These are phyloP conservation scores for Basipetospora chlamydospora DNA, from an alignment of 2,329 filamentous ascomycete genomes.

Conservation along the genomic window DNA sequence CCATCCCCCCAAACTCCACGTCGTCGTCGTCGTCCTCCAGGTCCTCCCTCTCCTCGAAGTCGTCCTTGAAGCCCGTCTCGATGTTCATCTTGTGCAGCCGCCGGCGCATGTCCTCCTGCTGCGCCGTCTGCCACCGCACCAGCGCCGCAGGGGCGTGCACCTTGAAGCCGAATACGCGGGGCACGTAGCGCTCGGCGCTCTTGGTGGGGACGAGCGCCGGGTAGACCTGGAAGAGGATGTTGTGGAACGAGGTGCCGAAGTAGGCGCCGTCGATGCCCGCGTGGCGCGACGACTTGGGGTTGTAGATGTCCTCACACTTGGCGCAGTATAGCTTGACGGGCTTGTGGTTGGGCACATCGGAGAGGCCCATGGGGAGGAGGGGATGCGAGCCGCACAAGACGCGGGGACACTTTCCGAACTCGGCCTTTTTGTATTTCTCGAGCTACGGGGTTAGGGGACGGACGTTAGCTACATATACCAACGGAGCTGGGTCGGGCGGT, in stretches of 20 bases:
- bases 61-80: constrained; percentile 67
- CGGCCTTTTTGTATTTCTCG: constrained; percentile 96
- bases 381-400: constrained; percentile 91
- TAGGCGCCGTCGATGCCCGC: constrained; percentile 93
- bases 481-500: background rate
- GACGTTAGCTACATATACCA: background rate
- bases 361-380: constrained; percentile 85
- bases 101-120: constrained; percentile 69
- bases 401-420: constrained; percentile 95
- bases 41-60: constrained; percentile 41
- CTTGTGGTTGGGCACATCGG: constrained; percentile 74
- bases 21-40: constrained; percentile 50
- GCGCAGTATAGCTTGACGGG: constrained; percentile 95
- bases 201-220: constrained; percentile 79
- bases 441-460: constrained; percentile 40
- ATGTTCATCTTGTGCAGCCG: constrained; percentile 57
- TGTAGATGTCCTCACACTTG: constrained; percentile 96
- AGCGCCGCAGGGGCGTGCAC: constrained; percentile 82
- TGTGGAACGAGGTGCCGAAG: constrained; percentile 96
- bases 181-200: constrained; percentile 72
- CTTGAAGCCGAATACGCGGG: constrained; percentile 86
- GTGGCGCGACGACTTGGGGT: constrained; percentile 93
- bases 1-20: constrained; percentile 2
- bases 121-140: constrained; percentile 76
- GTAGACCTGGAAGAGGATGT: constrained; percentile 98